Evolutionary conservation across 805 yeast genomes (phyloP).

Genomic region (Ogataea salicorniae): DNA sequence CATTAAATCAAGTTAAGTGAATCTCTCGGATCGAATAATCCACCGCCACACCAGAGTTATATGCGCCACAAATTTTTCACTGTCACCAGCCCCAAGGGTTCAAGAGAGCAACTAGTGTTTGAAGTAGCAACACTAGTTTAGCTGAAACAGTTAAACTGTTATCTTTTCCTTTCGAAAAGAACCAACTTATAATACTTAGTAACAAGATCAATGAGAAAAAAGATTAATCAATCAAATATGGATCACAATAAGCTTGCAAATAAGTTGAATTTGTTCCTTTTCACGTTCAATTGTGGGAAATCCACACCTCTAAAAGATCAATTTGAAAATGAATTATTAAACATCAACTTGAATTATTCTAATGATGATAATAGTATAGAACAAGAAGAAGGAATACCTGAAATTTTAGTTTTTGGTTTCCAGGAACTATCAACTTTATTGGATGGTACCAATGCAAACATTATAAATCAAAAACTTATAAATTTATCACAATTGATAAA

Average conservation of each 20-base stretch:
- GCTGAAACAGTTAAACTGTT: no score
- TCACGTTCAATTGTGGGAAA: slow-evolving; percentile 59
- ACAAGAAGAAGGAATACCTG: slow-evolving; percentile 28
- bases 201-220: not conserved
- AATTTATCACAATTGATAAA: slow-evolving; percentile 33
- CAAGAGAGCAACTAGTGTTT: no score
- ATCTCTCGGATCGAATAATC: no score
- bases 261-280: slow-evolving; percentile 10
- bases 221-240: not conserved
- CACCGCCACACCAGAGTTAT: no score
- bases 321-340: slow-evolving; percentile 27
- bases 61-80: no score
- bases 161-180: no score
- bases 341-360: slow-evolving; percentile 4
- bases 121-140: no score
- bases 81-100: no score
- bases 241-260: not conserved
- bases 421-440: slow-evolving; percentile 58
- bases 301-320: slow-evolving; percentile 31
- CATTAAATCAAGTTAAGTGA: no score
- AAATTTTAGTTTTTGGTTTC: slow-evolving; percentile 56
- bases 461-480: slow-evolving; percentile 35
- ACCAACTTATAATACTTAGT: no score
- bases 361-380: slow-evolving; percentile 14
- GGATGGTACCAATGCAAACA: slow-evolving; percentile 43